Conservation (phyloP, 257 asterid species). For the Nicotiana otophora region DNA sequence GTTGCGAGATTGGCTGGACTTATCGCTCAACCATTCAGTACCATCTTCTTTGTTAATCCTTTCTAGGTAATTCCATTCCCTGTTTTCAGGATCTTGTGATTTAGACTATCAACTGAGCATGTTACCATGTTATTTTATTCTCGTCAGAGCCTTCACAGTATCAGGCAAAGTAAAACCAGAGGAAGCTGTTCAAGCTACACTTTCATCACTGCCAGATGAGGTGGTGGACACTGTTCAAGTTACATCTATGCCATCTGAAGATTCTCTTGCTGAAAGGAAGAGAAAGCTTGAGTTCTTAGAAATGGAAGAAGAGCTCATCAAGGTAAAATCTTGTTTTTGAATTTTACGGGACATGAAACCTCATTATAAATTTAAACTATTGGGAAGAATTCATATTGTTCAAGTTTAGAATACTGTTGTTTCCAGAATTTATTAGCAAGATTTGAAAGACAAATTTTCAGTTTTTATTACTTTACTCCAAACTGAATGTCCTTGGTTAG, state of each 20-base stretch:
- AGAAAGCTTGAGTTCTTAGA: constrained; percentile 82
- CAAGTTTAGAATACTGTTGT: neutral
- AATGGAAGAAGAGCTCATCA: constrained; percentile 90
- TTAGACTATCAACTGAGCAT: neutral
- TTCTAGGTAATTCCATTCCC: constrained; percentile 50
- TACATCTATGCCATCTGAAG: constrained; percentile 83
- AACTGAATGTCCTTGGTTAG: neutral
- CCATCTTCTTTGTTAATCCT: constrained; percentile 88
- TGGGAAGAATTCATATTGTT: neutral
- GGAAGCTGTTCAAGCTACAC: constrained; percentile 81
- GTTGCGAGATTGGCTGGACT: constrained; percentile 92
- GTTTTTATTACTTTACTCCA: neutral
- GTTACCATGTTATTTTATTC: neutral
- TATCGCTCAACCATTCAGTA: constrained; percentile 79
- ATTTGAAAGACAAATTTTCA: neutral
- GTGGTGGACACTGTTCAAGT: constrained; percentile 81
- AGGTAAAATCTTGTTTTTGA: constrained; percentile 33
- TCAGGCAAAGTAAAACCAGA: constrained; percentile 78
- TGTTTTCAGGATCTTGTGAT: neutral
- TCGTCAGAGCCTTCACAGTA: constrained; percentile 64
- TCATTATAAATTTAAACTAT: neutral
- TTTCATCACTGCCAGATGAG: constrained; percentile 91
- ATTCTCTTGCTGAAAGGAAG: constrained; percentile 83
- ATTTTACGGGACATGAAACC: constrained; percentile 2
- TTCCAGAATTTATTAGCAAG: neutral